Conservation (phyloP, 2,329 filamentous ascomycete genomes). For the Colletotrichum noveboracense region DNA sequence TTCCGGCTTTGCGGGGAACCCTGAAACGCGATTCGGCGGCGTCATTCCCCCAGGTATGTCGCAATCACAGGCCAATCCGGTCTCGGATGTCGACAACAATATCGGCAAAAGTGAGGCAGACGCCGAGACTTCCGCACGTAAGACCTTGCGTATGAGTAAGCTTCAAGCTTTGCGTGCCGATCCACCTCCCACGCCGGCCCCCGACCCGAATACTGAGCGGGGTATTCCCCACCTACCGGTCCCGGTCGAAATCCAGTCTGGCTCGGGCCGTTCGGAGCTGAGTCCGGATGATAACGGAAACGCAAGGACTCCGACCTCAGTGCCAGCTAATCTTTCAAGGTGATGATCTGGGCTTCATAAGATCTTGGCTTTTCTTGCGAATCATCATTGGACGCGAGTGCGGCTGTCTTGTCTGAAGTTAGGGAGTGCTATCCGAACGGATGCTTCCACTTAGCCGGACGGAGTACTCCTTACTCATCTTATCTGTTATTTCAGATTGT, state of each 20-base stretch:
- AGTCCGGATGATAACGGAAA: neutral
- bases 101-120: neutral
- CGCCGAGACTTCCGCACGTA: neutral
- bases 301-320: neutral
- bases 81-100: no score
- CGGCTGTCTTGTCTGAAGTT: neutral
- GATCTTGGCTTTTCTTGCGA: neutral
- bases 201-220: neutral
- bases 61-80: neutral
- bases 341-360: neutral
- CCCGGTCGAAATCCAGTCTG: neutral
- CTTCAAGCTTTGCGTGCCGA: neutral
- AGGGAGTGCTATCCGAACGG: neutral
- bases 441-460: neutral
- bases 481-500: neutral
- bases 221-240: neutral
- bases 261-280: neutral
- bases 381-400: neutral
- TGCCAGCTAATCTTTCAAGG: neutral
- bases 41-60: conserved; percentile 4
- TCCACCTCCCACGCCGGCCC: neutral
- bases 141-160: neutral
- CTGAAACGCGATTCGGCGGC: conserved; percentile 6
- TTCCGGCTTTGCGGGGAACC: conserved; percentile 4
- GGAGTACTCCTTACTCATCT: neutral